Conservation (phyloP, 768 basidiomycete genomes). For the Tricholoma saponaceum region DNA sequence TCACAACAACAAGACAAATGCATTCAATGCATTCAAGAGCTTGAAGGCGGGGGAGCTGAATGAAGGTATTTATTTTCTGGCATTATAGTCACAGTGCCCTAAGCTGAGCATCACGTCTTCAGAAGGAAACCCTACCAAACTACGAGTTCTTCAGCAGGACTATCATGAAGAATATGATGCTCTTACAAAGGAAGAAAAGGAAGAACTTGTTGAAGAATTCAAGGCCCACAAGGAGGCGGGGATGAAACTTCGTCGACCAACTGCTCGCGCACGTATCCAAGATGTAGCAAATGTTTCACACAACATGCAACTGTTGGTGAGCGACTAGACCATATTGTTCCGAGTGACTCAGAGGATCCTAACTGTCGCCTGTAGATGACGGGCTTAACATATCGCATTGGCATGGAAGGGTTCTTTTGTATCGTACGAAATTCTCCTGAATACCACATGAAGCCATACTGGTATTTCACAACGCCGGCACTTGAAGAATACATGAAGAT, state of each 20-base stretch:
- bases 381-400: background rate
- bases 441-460: background rate
- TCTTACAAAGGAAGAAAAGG: background rate
- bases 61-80: background rate
- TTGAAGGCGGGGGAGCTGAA: background rate
- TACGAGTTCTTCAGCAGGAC: background rate
- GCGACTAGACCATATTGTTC: background rate
- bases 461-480: background rate
- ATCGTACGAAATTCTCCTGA: background rate
- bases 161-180: background rate
- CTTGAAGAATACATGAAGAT: background rate
- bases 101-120: background rate
- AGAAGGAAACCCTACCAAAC: background rate
- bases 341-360: background rate
- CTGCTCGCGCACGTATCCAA: background rate
- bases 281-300: background rate
- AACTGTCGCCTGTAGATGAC: background rate
- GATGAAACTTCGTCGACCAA: background rate
- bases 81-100: background rate
- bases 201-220: background rate
- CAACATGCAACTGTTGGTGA: background rate
- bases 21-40: background rate
- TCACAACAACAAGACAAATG: background rate
- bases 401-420: background rate
- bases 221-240: background rate